Percentiles rank a stretch among this genome's conserved stretches.
Evolutionary conservation across 805 yeast species (phyloP).

Genomic region (Nakazawaea wickerhamii): DNA sequence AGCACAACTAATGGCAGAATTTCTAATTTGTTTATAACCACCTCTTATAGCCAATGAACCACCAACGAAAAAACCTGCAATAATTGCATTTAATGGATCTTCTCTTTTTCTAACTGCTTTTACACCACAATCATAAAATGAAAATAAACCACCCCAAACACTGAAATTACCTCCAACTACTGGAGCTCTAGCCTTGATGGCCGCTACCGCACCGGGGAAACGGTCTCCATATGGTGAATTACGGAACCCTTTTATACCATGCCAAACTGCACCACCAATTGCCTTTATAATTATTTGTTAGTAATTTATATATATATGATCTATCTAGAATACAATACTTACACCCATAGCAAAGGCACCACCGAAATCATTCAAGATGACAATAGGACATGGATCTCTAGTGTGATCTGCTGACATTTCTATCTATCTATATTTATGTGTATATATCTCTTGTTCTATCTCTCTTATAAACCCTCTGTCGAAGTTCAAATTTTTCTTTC

Average conservation of each 20-base stretch:
- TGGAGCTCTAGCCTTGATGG: constrained; percentile 95
- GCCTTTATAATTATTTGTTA: constrained; percentile 24
- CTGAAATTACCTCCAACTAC: constrained; percentile 99
- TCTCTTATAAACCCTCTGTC: not conserved
- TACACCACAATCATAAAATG: constrained; percentile 92
- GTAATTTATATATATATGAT: constrained; percentile 3
- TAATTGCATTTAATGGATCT: constrained; percentile 97
- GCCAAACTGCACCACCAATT: constrained; percentile 98
- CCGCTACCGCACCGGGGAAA: constrained; percentile 80
- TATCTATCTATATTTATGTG: not conserved
- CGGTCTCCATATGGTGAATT: constrained; percentile 98
- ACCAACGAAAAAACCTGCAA: constrained; percentile 97
- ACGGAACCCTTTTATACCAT: constrained; percentile 97
- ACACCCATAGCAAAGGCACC: constrained; percentile 99
- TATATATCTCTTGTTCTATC: not conserved
- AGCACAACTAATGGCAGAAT: constrained; percentile 96
- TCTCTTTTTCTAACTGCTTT: constrained; percentile 96
- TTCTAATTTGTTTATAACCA: constrained; percentile 95
- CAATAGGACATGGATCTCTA: constrained; percentile 98
- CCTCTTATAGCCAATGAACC: constrained; percentile 98
- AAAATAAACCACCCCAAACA: constrained; percentile 98
- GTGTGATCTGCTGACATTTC: constrained; percentile 73
- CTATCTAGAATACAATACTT: constrained; percentile 15
- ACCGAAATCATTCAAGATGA: constrained; percentile 93
- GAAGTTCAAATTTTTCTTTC: not conserved